Evolutionary conservation across 2,329 filamentous ascomycete species (phyloP).

Genomic region (Talaromyces sp.): DNA sequence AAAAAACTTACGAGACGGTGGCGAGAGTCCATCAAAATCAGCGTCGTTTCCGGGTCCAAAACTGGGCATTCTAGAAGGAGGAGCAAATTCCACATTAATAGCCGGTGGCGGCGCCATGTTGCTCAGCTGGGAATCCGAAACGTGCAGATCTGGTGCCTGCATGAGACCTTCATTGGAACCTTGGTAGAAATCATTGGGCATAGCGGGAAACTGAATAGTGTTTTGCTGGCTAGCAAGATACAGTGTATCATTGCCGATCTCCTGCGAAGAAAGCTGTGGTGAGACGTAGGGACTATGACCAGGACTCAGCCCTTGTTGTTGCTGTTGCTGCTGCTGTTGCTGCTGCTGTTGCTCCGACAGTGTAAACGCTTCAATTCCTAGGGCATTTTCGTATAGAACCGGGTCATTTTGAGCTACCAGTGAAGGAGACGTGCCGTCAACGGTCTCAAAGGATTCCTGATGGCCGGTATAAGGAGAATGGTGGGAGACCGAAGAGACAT

Average conservation of each 20-base stretch:
- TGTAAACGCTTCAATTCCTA: constrained; percentile 73
- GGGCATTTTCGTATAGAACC: constrained; percentile 67
- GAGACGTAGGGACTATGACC: constrained; percentile 67
- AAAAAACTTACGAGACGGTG: constrained; percentile 53
- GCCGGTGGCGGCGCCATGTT: constrained; percentile 90
- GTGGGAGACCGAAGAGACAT: constrained; percentile 76
- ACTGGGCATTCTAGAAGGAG: constrained; percentile 60
- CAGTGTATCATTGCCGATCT: constrained; percentile 43
- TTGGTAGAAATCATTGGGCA: constrained; percentile 46
- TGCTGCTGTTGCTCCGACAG: constrained; percentile 60
- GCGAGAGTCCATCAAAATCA: constrained; percentile 74
- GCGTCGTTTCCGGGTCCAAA: constrained; percentile 61
- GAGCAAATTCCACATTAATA: constrained; percentile 90
- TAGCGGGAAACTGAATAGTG: constrained; percentile 44
- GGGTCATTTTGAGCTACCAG: constrained; percentile 66
- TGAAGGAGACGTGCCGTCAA: constrained; percentile 72
- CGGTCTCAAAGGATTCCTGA: constrained; percentile 71
- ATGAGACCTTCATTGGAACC: constrained; percentile 36
- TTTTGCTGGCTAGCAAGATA: constrained; percentile 43
- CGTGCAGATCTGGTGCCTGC: constrained; percentile 40
- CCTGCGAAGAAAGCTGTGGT: constrained; percentile 69
- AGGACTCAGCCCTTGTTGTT: constrained; percentile 49
- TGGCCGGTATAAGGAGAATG: constrained; percentile 76
- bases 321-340: constrained; percentile 45
- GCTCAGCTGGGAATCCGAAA: constrained; percentile 58